phyloP scores from a whole-genome alignment of 2,329 filamentous ascomycete species.

The Rachicladosporium sp. region DNA sequence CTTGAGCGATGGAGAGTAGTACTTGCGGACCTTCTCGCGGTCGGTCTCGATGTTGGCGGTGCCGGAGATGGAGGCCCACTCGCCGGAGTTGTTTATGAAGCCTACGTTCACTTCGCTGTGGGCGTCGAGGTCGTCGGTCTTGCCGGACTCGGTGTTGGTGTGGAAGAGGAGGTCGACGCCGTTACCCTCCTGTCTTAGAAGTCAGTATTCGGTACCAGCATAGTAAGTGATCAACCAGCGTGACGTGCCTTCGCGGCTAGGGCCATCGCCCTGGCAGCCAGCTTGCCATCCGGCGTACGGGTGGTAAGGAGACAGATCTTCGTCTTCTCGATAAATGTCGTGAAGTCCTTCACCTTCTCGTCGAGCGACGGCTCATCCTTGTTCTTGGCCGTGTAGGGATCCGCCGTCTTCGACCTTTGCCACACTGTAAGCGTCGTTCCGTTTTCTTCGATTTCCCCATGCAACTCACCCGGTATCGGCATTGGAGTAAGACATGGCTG shows the following conservation, averaged over 20 bases:
- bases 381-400: constrained; percentile 73
- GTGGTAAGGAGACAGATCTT: constrained; percentile 92
- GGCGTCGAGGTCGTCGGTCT: constrained; percentile 65
- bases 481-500: constrained; percentile 39
- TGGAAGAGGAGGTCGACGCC: constrained; percentile 79
- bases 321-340: constrained; percentile 54
- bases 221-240: too few relatives aligned
- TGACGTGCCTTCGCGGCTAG: constrained; percentile 67
- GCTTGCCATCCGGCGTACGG: constrained; percentile 49
- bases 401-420: constrained; percentile 41
- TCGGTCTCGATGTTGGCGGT: constrained; percentile 58
- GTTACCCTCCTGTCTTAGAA: constrained; percentile 55
- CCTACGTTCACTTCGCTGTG: constrained; percentile 69
- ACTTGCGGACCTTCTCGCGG: constrained; percentile 54
- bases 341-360: constrained; percentile 65
- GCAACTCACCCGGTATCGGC: constrained; percentile 40
- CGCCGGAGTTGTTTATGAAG: constrained; percentile 57
- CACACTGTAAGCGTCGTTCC: too few relatives aligned
- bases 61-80: constrained; percentile 83
- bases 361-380: constrained; percentile 57
- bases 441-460: too few relatives aligned
- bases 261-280: constrained; percentile 79
- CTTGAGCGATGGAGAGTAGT: constrained; percentile 63
- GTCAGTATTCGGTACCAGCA: too few relatives aligned
- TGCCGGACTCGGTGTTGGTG: constrained; percentile 81